Evolutionary conservation across 345 rosid genomes (phyloP), one percentile per base, ranked within the genome.

Genomic region (Euclidium syriacum): DNA sequence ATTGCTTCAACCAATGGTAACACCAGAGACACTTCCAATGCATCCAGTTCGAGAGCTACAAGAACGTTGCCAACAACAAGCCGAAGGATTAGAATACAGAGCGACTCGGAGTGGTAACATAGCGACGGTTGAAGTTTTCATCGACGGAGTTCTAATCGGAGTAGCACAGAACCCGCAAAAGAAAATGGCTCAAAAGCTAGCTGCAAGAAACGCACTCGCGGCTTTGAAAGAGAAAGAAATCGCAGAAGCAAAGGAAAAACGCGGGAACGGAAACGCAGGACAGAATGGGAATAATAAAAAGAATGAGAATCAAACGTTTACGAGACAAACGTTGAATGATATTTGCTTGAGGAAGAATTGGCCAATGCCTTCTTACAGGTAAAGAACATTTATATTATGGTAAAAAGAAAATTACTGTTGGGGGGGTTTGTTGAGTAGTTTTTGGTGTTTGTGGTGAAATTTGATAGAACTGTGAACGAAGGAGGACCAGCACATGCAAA

Each of bases 111-210:
- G 67, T 61, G 99, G 97, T 62, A 94, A 85, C 77, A 61, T 85
- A 74, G 99, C 97, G 14, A 90, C 95, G 10, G 97, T 94, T 40
- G 96, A 94, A 83, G 99, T 94, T 19, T 94, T 79, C 73, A 80
- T 94, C 10, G 99, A 94, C 58, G 99, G 99, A 14, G 75, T 90
- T 11, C 95, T 86, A 67, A 74, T 90, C 2, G 99, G 99, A 55
- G 79, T 87, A 3, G 99, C 99, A 29, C 96, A 87, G 65, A 94
- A 94, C 65, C 90, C 95, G 0, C 97, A 90, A 71, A 94, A 90
- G 88, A 94, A 94, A 81, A 94, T 94, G 99, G 99, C 99, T 29
- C 99, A 94, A 78, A 94, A 94, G 74, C 90, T 90, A 53, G 99
- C 99, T 15, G 99, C 99, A 0, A 81, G 99, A 77, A 94, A 90